phyloP scores from a whole-genome alignment of 257 asterid species.

The Capsicum pubescens region DNA sequence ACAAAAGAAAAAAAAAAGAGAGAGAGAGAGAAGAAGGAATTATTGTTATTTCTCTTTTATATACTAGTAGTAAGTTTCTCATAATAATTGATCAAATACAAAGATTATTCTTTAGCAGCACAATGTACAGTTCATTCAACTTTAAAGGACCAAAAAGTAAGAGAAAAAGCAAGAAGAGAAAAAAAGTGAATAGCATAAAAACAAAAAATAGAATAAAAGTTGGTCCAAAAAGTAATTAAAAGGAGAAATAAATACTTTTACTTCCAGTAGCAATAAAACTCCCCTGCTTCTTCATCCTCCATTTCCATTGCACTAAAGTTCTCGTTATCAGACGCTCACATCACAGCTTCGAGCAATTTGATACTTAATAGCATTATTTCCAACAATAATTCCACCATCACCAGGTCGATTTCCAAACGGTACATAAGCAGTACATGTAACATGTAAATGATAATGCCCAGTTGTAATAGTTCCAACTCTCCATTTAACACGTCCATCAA shows the following conservation, averaged over 20 bases:
- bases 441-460: constrained; percentile 78
- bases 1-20: no score
- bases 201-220: not conserved
- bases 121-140: constrained; percentile 36
- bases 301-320: no score
- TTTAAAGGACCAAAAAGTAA: not conserved
- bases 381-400: constrained; percentile 46
- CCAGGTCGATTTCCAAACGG: constrained; percentile 54
- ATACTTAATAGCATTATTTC: constrained; percentile 66
- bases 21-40: no score
- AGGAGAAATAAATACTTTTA: not conserved
- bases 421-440: constrained; percentile 66
- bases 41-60: no score
- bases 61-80: no score
- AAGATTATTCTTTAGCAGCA: constrained; percentile 30
- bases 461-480: constrained; percentile 62
- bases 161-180: no score
- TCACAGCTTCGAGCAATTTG: constrained; percentile 65
- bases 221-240: not conserved
- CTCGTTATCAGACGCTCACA: constrained; percentile 45
- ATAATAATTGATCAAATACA: no score
- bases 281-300: no score
- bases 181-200: not conserved
- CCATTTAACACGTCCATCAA: constrained; percentile 82
- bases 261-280: not conserved